Conservation (phyloP, 805 yeast genomes). For the Yueomyces sinensis region DNA sequence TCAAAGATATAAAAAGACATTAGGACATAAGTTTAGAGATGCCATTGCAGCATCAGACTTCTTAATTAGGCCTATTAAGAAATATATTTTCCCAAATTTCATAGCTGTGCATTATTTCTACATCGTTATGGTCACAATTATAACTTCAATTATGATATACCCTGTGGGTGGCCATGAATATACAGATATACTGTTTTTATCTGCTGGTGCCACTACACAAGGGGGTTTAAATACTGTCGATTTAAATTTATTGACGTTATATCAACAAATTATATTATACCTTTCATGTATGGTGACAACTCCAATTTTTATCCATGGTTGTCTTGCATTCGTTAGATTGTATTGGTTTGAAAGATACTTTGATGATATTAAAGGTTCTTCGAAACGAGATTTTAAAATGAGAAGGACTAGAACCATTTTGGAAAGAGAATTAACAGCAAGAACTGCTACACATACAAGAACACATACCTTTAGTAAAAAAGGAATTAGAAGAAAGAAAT, state of each 20-base stretch:
- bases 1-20: conserved; percentile 20
- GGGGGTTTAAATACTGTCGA: conserved; percentile 84
- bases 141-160: conserved; percentile 65
- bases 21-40: conserved; percentile 30
- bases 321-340: conserved; percentile 60
- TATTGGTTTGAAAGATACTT: conserved; percentile 85
- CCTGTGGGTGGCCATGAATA: conserved; percentile 56
- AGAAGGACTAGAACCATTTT: conserved; percentile 44
- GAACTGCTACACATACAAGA: conserved; percentile 9
- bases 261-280: conserved; percentile 71
- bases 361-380: conserved; percentile 63
- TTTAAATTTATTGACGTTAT: conserved; percentile 45
- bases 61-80: conserved; percentile 24
- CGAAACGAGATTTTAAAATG: conserved; percentile 71
- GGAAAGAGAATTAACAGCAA: conserved; percentile 20
- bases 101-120: conserved; percentile 63
- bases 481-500: neutral
- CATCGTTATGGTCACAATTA: conserved; percentile 41
- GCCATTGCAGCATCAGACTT: conserved; percentile 21
- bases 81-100: conserved; percentile 30
- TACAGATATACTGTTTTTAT: conserved; percentile 67
- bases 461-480: neutral
- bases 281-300: conserved; percentile 54
- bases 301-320: conserved; percentile 80
- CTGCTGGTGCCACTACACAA: conserved; percentile 72